Conservation (phyloP, 75 land plant genomes). For the Cunninghamia lanceolata region DNA sequence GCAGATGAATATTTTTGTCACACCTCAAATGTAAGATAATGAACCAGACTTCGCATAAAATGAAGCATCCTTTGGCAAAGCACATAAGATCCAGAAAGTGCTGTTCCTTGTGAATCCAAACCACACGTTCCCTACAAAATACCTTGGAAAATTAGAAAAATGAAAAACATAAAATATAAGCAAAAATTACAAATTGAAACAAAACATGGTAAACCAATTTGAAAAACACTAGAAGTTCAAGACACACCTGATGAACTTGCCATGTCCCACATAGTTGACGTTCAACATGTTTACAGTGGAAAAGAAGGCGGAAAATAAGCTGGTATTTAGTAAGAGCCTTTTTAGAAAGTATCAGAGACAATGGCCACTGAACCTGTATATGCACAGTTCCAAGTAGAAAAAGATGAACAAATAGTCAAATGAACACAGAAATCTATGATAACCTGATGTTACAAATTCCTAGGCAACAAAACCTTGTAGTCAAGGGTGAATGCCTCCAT, state of each 20-base stretch:
- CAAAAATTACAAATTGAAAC: background rate
- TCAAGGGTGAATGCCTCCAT: constrained; percentile 88
- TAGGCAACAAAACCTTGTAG: constrained; percentile 70
- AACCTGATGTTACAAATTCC: background rate
- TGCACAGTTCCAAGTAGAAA: background rate
- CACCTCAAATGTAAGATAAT: constrained; percentile 98
- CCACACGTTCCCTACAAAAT: constrained; percentile 54
- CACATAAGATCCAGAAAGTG: constrained; percentile 79
- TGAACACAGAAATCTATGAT: background rate
- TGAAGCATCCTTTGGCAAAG: constrained; percentile 96
- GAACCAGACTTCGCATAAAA: constrained; percentile 85
- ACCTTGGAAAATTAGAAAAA: no score
- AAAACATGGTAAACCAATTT: no score
- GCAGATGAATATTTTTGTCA: background rate
- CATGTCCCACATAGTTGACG: constrained; percentile 95
- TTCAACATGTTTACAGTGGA: constrained; percentile 93
- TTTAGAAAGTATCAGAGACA: constrained; percentile 88
- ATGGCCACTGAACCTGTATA: constrained; percentile 89
- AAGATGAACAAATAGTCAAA: background rate
- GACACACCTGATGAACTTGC: constrained; percentile 92
- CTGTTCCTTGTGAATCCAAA: constrained; percentile 61
- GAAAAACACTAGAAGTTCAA: background rate
- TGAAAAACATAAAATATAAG: constrained; percentile 9
- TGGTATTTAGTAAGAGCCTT: constrained; percentile 95
- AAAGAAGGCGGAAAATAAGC: constrained; percentile 85